These are phyloP conservation scores for Lactarius akahatsu DNA, from an alignment of 768 basidiomycete genomes.

Conservation along the genomic window DNA sequence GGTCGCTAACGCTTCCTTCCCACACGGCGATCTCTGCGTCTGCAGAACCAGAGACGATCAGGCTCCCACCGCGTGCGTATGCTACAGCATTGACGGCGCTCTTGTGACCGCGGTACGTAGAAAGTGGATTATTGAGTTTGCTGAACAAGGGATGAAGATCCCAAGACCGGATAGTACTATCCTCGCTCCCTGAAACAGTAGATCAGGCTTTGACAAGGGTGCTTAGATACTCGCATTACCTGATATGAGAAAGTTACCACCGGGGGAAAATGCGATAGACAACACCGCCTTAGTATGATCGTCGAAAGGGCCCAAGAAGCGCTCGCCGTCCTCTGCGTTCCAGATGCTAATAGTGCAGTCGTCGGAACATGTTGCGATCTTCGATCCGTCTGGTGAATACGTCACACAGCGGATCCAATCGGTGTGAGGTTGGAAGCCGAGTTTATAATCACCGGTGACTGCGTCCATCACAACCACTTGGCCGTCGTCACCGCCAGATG, in stretches of 20 bases:
- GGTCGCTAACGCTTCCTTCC: constrained; percentile 9
- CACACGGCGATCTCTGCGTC: constrained; percentile 14
- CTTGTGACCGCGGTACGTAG: constrained; percentile 30
- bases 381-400: constrained; percentile 25
- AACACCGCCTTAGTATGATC: constrained; percentile 3
- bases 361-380: constrained; percentile 26
- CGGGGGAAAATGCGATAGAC: constrained; percentile 13
- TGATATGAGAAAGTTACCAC: constrained; percentile 14
- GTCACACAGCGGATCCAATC: constrained; percentile 22
- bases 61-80: constrained; percentile 3
- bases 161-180: constrained; percentile 13
- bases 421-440: not conserved
- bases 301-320: not conserved
- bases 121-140: constrained; percentile 5
- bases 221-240: not conserved
- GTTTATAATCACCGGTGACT: not conserved
- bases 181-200: constrained; percentile 13
- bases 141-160: constrained; percentile 3
- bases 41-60: constrained; percentile 19
- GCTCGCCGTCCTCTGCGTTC: constrained; percentile 16
- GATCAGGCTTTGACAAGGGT: not conserved
- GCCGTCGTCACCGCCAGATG: constrained; percentile 18
- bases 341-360: constrained; percentile 25
- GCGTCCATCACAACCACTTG: constrained; percentile 4
- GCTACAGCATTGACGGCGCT: constrained; percentile 15